Base-by-base conservation (phyloP, 1,284 basidiomycete genomes). In the Ganoderma leucocontextum region DNA sequence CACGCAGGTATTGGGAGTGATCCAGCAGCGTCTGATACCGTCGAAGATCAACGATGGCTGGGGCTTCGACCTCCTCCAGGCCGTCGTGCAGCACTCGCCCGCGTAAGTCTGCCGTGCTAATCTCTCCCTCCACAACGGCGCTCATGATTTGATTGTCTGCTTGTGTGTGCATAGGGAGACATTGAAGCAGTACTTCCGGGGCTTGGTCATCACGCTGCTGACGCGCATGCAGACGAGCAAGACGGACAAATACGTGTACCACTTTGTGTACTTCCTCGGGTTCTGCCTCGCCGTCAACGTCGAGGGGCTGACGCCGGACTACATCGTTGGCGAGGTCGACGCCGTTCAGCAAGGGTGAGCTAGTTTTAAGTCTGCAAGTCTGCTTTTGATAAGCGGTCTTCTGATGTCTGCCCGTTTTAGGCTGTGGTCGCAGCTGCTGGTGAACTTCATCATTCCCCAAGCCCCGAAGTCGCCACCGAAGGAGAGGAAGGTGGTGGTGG, bases 41-140 rank as follows among this genome's bases (percentile, higher is more conserved):
- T 94, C 91, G 17, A 96, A 96, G 78, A 75, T 94, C 65, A 97
- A 98, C 76, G 97, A 99, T 76, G 86, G 84, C 0, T 97, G 91
- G 87, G 98, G 95, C 1, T 96, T 98, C 73, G 96, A 98, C 78
- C 82, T 99, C 19, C 78, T 99, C 62, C 90, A 96, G 73, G 87
- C 90, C 12, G 86, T 98, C 38, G 88, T 96, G 68, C 86, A 87
- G 68, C 81, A 89, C 72, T 86, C 96, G 10, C 90, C 93, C 58
- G 82, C 89, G 92, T 96, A 78, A 81, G 94, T 88, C 2, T 5
- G 9, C 8, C 33, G 47, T 4, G 47, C 4, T 68, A 0, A 19
- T 39, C n/a, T 38, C 17, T 5, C 1, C 44, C 47, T 47, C 25
- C 7, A 49, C 4, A 15, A 2, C 22, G 39, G 6, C 15, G 19